These are phyloP conservation scores for Calonectria ilicicola DNA, from an alignment of 2,329 filamentous ascomycete species.

Conservation along the genomic window DNA sequence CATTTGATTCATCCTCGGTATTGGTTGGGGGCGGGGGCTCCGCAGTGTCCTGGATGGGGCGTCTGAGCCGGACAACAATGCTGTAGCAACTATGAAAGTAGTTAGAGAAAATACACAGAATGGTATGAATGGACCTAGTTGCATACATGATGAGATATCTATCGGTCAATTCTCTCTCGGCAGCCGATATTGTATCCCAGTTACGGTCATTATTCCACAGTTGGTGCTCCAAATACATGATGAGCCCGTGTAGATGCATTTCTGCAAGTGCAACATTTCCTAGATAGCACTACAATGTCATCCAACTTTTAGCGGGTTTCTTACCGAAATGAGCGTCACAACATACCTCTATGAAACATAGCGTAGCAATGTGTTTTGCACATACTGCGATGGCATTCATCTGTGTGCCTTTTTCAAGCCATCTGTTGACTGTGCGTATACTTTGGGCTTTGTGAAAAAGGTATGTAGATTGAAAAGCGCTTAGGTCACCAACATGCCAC, in stretches of 20 bases:
- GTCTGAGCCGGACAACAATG: not conserved
- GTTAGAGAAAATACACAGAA: not conserved
- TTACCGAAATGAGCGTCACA: too few species aligned
- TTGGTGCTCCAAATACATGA: not conserved
- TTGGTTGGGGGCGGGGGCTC: not conserved
- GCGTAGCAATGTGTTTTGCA: not conserved
- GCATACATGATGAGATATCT: not conserved
- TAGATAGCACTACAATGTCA: not conserved
- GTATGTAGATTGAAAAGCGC: not conserved
- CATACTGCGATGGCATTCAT: not conserved
- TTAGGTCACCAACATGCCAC: not conserved
- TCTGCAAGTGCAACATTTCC: not conserved
- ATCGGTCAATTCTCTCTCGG: not conserved
- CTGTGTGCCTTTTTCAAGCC: not conserved
- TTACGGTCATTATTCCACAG: not conserved
- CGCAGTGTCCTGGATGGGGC: not conserved
- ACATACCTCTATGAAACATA: not conserved
- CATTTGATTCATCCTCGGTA: too few species aligned
- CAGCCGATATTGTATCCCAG: not conserved
- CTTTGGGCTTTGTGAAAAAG: not conserved
- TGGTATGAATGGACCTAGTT: too few species aligned
- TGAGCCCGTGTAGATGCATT: not conserved
- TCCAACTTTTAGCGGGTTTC: not conserved
- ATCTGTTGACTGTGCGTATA: not conserved
- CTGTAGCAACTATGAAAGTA: not conserved